Evolutionary conservation across 305 asterid species (phyloP).

Genomic region (Solanum chacoense): DNA sequence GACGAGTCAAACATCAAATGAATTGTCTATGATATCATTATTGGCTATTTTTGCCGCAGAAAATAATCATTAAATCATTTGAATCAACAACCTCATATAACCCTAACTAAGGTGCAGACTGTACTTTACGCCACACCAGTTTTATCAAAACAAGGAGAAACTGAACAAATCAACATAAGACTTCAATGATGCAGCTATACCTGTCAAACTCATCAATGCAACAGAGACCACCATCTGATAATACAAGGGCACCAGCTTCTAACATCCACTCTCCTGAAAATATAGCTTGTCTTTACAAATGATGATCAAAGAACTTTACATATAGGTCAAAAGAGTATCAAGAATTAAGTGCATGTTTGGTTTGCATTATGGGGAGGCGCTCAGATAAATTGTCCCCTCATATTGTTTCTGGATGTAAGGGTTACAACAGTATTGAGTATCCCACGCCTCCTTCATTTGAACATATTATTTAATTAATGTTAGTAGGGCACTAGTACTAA

Average conservation of each 20-base stretch:
- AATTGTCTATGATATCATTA: background rate
- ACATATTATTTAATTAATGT: background rate
- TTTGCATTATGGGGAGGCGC: background rate
- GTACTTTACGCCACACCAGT: background rate
- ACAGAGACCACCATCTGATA: conserved; percentile 98
- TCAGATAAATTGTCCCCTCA: background rate
- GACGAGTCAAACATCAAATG: background rate
- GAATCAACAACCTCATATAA: background rate
- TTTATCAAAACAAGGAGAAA: background rate
- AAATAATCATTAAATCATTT: background rate
- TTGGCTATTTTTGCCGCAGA: background rate
- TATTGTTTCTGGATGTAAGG: background rate
- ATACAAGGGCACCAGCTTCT: conserved; percentile 97
- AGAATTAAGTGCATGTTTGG: background rate
- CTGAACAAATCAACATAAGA: background rate
- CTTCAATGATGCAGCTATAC: conserved; percentile 17
- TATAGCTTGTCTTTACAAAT: background rate
- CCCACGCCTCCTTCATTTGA: background rate
- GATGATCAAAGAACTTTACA: background rate
- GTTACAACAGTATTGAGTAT: background rate
- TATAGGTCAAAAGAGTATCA: background rate
- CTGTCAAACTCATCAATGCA: conserved; percentile 99
- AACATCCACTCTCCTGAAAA: conserved; percentile 94
- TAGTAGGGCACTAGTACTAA: background rate
- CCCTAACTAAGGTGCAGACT: background rate